Base-by-base conservation (phyloP, 768 basidiomycete species). In the Epithele typhae region DNA sequence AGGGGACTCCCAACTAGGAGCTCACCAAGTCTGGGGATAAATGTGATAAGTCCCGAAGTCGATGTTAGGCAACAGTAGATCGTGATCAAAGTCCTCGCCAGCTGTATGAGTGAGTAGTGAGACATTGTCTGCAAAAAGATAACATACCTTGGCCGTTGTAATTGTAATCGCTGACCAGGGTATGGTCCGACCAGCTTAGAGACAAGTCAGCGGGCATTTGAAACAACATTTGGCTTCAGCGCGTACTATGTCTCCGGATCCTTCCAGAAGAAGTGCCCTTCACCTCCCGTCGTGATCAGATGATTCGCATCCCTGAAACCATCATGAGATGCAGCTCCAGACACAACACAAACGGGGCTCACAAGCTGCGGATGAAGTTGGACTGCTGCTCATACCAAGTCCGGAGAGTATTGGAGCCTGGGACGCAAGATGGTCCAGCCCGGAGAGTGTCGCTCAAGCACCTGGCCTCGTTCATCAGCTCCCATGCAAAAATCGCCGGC, bases 391-490 rank as follows among this genome's bases (percentile, higher is more conserved):
- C 64, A 52, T 79, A 80, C 77, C 77, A 80, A 10, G 68, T 71
- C 24, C 62, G 64, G 21, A 79, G 57, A 1, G 71, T 66, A 27
- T 71, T 68, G 2, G 73, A 70, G 14, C 73, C 72, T 30, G 77
- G 67, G 8, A 70, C 68, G 54, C 78, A 80, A 24, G 60, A 58
- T 3, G 78, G 68, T 10, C 77, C 73, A 3, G 68, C 64, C 5
- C 74, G 70, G n/a, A 78, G 67, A 1, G 51, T 59, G 43, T 81
- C 76, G 10, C 76, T 71, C 12, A 71, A 59, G 56, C 77, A 80
- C 10, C 78, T 69, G 4, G 78, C 78, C 51, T 79, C 78, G 48
- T 78, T 81, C 66, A 78, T 74, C 27, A 79, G 47, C 48, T 67
- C 64, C 65, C 63, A 66, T 1, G 62, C 61, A 27, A 66, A 64